phyloP scores from a whole-genome alignment of 345 rosid genomes.

The Populus deltoides region DNA sequence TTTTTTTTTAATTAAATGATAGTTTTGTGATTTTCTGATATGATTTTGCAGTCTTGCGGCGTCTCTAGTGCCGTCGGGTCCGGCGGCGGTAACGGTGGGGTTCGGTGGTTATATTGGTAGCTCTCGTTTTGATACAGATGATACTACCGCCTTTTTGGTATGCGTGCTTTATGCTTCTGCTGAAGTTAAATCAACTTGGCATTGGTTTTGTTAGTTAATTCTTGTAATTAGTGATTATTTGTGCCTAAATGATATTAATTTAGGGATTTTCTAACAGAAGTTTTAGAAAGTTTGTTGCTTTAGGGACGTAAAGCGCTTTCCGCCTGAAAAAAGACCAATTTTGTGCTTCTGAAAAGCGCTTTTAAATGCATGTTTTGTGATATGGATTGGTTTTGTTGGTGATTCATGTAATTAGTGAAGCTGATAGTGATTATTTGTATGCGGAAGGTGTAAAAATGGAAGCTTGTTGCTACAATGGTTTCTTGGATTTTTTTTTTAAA shows the following conservation, averaged over 20 bases:
- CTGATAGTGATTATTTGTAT: background rate
- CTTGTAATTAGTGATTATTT: background rate
- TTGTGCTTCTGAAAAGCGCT: no score
- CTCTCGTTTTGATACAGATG: background rate
- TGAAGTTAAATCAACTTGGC: background rate
- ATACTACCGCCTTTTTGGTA: background rate
- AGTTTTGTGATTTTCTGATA: background rate
- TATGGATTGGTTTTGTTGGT: background rate
- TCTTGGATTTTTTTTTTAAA: no score
- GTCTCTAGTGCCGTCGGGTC: background rate
- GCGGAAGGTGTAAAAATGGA: background rate
- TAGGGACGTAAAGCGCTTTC: no score
- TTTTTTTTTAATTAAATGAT: no score
- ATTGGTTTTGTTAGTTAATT: background rate
- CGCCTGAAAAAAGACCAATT: no score
- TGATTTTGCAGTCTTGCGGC: background rate
- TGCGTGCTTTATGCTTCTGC: background rate
- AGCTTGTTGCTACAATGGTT: background rate
- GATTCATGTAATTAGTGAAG: background rate
- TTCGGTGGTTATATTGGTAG: background rate
- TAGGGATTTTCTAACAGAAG: background rate
- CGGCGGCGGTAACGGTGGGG: background rate
- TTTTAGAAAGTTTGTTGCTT: background rate
- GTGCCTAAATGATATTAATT: background rate
- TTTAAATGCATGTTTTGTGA: no score